phyloP scores from a whole-genome alignment of 345 rosid species.

The Pistacia integerrima region DNA sequence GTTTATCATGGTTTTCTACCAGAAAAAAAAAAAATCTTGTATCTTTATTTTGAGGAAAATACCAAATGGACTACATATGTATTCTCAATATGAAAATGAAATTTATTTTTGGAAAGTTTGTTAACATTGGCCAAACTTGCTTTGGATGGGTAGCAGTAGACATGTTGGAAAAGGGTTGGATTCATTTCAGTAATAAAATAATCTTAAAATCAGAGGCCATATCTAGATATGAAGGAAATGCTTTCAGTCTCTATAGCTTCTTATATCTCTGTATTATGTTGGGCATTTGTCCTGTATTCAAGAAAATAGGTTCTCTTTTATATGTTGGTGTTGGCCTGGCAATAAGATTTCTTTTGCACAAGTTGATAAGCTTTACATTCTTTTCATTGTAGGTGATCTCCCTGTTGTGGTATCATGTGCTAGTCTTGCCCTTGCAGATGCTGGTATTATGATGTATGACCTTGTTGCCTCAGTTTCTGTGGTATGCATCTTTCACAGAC shows the following conservation, averaged over 20 bases:
- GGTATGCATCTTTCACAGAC: slow-evolving; percentile 44
- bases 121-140: not conserved
- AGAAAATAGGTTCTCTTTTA: not conserved
- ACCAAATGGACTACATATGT: not conserved
- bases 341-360: not conserved
- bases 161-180: not conserved
- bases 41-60: not conserved
- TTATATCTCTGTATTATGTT: too few relatives aligned
- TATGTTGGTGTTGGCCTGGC: slow-evolving; percentile 4
- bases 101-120: not conserved
- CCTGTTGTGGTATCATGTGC: slow-evolving; percentile 90
- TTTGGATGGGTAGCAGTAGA: not conserved
- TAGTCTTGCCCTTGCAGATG: slow-evolving; percentile 96
- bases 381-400: slow-evolving; percentile 73
- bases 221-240: not conserved
- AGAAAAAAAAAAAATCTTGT: not conserved
- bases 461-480: slow-evolving; percentile 89
- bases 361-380: slow-evolving; percentile 4
- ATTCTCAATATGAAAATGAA: slow-evolving; percentile 1
- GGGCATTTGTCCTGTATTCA: too few relatives aligned
- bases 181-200: not conserved
- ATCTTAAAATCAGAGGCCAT: not conserved
- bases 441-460: slow-evolving; percentile 96
- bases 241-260: not conserved
- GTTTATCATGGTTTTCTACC: not conserved